Base-by-base conservation (phyloP, 805 yeast genomes). In the Suhomyces kilbournensis region DNA sequence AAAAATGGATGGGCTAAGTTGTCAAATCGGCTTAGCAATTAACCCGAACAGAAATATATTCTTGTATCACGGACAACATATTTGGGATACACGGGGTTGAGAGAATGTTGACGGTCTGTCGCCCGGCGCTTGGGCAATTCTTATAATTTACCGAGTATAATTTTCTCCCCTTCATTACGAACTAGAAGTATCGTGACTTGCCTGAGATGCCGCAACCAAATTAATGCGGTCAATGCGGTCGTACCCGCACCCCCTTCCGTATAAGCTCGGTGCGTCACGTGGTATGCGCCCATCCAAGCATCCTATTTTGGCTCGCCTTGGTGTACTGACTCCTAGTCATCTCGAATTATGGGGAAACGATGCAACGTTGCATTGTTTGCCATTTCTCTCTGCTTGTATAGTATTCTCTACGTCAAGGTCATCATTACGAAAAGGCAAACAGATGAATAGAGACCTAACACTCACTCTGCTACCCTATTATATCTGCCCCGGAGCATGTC, bases 281-380 rank as follows among this genome's bases (percentile, higher is more conserved):
- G 42, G 20, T 5, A 19, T 10, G 7, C 23, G 23, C 42, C 22
- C 7, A 28, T 28, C 1, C 32, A n/a, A 12, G n/a, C 32, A 28
- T 6, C 23, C 23, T 38, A 23, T 17, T 10, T 17, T 19, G 23
- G 17, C 42, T 38, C 17, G 42, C 20, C 42, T 19, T 17, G 9
- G n/a, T 38, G 6, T n/a, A 19, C n/a, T 32, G 35, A 32, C 35
- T 32, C 35, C 17, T 32, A 32, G 15, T 39, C 44, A 19, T 39
- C n/a, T 14, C n/a, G 30, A 22, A 43, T 20, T 43, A 22, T 40
- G 50, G 50, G 50, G 50, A 34, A 47, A 28, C 20, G 42, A 17
- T 48, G 50, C 30, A 48, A 48, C 50, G 50, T 48, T 48, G 46
- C 50, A 48, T 48, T 28, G 9, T 38, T 17, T 38, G 17, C 23